These are phyloP conservation scores for Fusarium coffeatum DNA, from an alignment of 2,329 filamentous ascomycete genomes.

Conservation along the genomic window DNA sequence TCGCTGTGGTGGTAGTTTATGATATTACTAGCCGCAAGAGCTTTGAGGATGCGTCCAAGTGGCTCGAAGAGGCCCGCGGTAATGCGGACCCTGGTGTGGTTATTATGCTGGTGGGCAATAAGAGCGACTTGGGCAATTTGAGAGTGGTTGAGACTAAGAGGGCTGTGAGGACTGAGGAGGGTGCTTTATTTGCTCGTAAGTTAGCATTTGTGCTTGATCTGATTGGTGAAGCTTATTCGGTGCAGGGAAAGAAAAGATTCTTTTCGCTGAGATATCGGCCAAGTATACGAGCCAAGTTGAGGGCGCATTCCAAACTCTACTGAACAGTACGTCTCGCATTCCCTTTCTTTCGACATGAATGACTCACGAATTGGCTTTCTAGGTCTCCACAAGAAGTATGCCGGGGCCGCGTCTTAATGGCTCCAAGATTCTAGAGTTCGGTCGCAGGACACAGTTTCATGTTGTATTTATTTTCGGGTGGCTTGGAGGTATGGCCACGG, in stretches of 20 bases:
- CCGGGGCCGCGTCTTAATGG: not conserved
- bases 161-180: not conserved
- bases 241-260: not conserved
- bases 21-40: slow-evolving; percentile 6
- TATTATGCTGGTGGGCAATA: slow-evolving; percentile 7
- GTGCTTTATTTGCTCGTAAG: slow-evolving; percentile 8
- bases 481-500: not conserved
- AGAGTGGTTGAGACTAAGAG: not conserved
- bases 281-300: not conserved
- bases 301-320: not conserved
- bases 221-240: accelerated
- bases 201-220: accelerated
- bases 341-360: accelerated
- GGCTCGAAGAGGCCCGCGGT: not conserved
- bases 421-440: not conserved
- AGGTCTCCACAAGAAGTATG: not conserved
- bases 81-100: not conserved
- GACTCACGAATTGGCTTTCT: not conserved
- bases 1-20: not conserved
- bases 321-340: not conserved
- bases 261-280: slow-evolving; percentile 8
- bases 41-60: not conserved
- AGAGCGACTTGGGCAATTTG: not conserved
- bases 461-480: not conserved
- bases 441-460: not conserved